A percentile compares a stretch with the other conserved stretches of the same genome.
Conservation (phyloP, 768 basidiomycete species). For the Amanita muscaria region DNA sequence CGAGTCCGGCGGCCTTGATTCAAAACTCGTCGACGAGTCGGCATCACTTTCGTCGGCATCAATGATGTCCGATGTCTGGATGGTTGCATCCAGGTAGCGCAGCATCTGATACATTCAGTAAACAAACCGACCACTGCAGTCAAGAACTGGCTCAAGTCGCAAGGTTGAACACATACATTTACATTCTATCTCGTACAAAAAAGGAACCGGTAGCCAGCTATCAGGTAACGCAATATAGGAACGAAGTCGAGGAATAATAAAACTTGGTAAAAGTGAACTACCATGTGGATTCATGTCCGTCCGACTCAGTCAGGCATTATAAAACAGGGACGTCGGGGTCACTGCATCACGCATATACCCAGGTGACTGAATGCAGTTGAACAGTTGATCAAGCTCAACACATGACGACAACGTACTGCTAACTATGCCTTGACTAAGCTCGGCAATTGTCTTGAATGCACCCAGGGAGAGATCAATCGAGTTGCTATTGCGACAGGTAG, state of each 20-base stretch:
- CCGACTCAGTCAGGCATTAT: too few species aligned
- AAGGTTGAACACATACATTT: too few species aligned
- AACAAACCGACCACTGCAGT: too few species aligned
- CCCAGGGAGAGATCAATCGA: constrained; percentile 68
- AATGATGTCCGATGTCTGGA: too few species aligned
- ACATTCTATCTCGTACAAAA: neutral
- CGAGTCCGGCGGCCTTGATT: too few species aligned
- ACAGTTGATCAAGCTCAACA: neutral
- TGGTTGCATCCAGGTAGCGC: too few species aligned
- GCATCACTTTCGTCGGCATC: too few species aligned
- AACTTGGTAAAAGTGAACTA: neutral
- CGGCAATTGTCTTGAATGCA: constrained; percentile 56
- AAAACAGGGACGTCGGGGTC: too few species aligned
- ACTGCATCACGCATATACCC: constrained; percentile 29
- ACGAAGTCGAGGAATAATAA: neutral
- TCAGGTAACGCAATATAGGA: neutral
- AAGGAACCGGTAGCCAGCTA: neutral
- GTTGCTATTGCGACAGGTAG: constrained; percentile 56
- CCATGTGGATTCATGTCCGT: too few species aligned
- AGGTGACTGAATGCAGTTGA: constrained; percentile 23
- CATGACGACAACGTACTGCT: constrained; percentile 35
- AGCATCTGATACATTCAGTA: too few species aligned
- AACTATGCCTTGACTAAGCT: constrained; percentile 42
- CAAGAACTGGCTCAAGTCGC: too few species aligned
- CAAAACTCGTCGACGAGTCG: too few species aligned